These are phyloP conservation scores for Poa annua DNA, from an alignment of 176 grass and related monocot species.

Conservation along the genomic window DNA sequence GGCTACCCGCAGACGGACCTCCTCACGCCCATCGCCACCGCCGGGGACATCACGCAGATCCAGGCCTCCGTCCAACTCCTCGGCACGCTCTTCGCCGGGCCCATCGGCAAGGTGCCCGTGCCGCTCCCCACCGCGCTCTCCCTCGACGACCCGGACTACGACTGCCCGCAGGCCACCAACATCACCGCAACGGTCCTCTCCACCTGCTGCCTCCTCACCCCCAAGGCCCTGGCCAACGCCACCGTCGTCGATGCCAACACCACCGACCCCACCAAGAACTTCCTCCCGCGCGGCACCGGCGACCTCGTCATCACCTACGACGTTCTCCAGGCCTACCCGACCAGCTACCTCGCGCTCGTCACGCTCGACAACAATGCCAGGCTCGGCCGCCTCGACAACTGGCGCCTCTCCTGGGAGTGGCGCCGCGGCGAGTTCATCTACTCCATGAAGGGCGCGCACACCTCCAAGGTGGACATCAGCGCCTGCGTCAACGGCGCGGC, in stretches of 20 bases:
- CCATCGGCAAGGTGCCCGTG: constrained; percentile 41
- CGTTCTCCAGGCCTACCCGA: constrained; percentile 61
- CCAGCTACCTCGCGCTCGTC: constrained; percentile 84
- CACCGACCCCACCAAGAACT: constrained; percentile 59
- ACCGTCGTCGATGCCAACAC: constrained; percentile 45
- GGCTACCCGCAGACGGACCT: constrained; percentile 82
- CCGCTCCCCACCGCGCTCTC: constrained; percentile 62
- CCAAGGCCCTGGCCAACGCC: constrained; percentile 57
- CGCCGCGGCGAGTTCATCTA: constrained; percentile 76
- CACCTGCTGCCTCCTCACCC: constrained; percentile 82
- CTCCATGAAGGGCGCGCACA: constrained; percentile 75
- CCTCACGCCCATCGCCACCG: constrained; percentile 77
- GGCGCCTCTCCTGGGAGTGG: constrained; percentile 85
- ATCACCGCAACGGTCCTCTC: neutral
- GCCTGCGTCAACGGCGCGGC: constrained; percentile 70
- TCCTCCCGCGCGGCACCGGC: constrained; percentile 60
- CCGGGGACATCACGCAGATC: constrained; percentile 57
- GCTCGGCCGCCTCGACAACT: constrained; percentile 93
- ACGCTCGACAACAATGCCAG: constrained; percentile 80
- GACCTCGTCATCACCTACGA: constrained; percentile 91
- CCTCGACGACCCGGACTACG: constrained; percentile 61
- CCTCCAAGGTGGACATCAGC: constrained; percentile 50
- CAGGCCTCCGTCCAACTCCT: constrained; percentile 54
- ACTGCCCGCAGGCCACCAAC: constrained; percentile 50
- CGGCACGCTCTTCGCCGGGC: constrained; percentile 73